Conservation (phyloP, 108 stramenopile genomes). For the Nannochloropsis salina region DNA sequence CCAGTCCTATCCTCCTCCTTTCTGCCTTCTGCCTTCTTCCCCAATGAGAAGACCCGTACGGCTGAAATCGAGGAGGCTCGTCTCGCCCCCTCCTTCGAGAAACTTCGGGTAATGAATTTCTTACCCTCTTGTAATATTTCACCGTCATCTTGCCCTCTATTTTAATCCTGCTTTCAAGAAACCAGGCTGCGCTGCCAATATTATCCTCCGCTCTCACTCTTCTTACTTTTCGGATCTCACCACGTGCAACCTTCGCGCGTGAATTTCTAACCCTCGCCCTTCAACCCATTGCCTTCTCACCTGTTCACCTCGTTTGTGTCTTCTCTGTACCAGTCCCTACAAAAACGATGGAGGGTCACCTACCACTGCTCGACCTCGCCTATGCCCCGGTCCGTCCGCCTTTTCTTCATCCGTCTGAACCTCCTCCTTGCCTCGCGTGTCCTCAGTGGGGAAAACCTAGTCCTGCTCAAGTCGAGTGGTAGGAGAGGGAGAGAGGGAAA, state of each 20-base stretch:
- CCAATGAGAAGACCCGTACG: not conserved
- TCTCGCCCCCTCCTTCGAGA: not conserved
- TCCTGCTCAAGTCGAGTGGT: not conserved
- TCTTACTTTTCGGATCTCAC: no score
- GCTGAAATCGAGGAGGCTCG: not conserved
- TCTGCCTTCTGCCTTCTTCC: not conserved
- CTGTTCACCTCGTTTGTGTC: not conserved
- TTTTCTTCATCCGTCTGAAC: not conserved
- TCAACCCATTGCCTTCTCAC: not conserved
- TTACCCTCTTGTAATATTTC: not conserved
- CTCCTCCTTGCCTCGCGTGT: not conserved
- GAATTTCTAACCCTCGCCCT: not conserved
- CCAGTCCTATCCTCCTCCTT: not conserved
- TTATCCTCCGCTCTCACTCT: no score
- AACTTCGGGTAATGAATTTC: not conserved
- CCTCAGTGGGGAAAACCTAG: not conserved
- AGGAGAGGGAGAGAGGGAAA: not conserved
- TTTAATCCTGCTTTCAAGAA: no score
- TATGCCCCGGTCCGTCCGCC: not conserved
- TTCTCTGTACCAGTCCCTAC: not conserved
- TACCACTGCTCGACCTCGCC: not conserved
- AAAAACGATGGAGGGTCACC: not conserved
- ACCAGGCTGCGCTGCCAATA: no score
- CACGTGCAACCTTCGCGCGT: not conserved
- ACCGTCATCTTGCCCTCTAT: no score